Evolutionary conservation across 805 yeast genomes (phyloP), one percentile per base, ranked within the genome.

Genomic region (Yarrowia sp.): DNA sequence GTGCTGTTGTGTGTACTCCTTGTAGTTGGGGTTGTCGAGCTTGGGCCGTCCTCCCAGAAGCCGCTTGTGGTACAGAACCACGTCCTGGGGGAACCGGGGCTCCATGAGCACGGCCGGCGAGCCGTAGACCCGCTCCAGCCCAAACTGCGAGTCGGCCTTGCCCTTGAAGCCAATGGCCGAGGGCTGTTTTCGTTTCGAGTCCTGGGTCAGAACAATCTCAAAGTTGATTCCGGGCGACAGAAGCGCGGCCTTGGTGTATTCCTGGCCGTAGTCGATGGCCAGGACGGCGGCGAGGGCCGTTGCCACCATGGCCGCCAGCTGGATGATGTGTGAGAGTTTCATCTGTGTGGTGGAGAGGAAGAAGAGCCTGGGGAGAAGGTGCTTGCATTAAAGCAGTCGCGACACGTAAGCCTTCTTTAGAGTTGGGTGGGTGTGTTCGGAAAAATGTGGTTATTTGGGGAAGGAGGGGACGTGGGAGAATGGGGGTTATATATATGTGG

Each of bases 201-300:
- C 98, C 35, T 91, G 89, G 4, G 98, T 91, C 71, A 95, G 81
- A 14, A 95, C 89, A 49, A 95, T 84, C 75, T 95, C 98, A 75
- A 93, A 88, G 15, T 92, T 89, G 22, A 92, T 87, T 12, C 92
- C 91, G 0, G 98, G 98, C 0, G 97, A 97, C 49, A 95, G 90
- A 56, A 95, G 81, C 63, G 89, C 91, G 1, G 97, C 92, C 77
- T 95, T 95, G 32, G 92, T 86, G 81, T 82, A 90, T 74, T 92
- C 94, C 69, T 90, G 89, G 67, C 99, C 99, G 75, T 84, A 88
- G 77, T 95, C 99, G 48, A 95, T 82, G 26, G 97, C 98, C 63
- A 95, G 80, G 10, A 95, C 84, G 2, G 97, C 94, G 11, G 85
- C 87, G 2, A 70, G 49, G 1, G 73, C 78, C 46, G 70, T 58